Percentiles rank a stretch among this genome's conserved stretches.
phyloP scores from a whole-genome alignment of 2,329 filamentous ascomycete genomes.

The Trichoderma cornu-damae region DNA sequence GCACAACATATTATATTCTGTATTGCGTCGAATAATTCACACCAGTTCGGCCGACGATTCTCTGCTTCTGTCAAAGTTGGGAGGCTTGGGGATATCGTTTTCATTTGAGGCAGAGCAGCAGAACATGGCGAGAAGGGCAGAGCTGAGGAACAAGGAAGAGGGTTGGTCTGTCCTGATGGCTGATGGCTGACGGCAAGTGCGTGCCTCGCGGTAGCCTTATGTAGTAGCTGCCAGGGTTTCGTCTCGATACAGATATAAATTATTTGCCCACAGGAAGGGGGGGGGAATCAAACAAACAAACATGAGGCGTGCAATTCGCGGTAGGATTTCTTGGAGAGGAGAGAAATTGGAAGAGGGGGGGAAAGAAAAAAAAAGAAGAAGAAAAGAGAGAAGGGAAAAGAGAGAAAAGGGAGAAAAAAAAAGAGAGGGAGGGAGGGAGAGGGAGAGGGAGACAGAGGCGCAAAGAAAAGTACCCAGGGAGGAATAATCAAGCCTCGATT shows the following conservation, averaged over 20 bases:
- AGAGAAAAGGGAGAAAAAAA: not conserved
- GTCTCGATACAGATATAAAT: conserved; percentile 3
- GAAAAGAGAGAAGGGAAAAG: not conserved
- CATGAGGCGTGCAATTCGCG: not conserved
- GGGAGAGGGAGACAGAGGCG: not conserved
- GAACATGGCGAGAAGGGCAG: not conserved
- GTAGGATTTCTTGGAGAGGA: not conserved
- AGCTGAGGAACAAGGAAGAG: not conserved
- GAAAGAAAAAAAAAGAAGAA: not conserved
- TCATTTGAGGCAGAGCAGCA: not conserved
- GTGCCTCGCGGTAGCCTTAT: conserved; percentile 3
- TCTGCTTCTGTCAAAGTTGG: not conserved
- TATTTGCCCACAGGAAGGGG: not conserved
- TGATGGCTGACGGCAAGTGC: not conserved
- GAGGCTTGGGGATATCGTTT: not conserved
- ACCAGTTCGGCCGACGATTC: not conserved
- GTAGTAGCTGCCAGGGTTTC: not conserved
- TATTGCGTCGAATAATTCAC: not conserved
- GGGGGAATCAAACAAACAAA: not conserved
- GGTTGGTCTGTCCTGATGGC: not conserved
- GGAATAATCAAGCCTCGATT: conserved; percentile 1
- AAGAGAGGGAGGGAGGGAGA: not conserved
- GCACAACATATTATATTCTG: not conserved
- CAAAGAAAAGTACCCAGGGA: not conserved
- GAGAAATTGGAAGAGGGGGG: not conserved